A percentile compares a stretch with the other conserved stretches of the same genome.
phyloP scores from a whole-genome alignment of 192 early-diverging fungal species.

The Allomyces javanicus region DNA sequence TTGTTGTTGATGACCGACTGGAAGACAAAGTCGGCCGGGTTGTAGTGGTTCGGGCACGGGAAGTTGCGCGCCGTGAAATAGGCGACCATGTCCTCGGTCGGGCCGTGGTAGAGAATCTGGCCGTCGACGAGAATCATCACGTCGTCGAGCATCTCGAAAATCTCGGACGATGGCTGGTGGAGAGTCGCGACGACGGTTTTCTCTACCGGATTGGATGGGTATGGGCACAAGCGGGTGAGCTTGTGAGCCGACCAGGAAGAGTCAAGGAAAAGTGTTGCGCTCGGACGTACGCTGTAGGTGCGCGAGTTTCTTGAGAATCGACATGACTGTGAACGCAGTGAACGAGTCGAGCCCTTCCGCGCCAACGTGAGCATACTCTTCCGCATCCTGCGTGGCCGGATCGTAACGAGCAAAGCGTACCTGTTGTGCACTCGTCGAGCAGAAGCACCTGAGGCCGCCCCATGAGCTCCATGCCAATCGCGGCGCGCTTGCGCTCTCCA shows the following conservation, averaged over 20 bases:
- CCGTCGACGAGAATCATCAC: conserved; percentile 54
- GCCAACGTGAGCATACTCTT: too few relatives aligned
- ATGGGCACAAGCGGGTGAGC: too few relatives aligned
- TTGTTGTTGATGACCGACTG: conserved; percentile 39
- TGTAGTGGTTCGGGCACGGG: conserved; percentile 48
- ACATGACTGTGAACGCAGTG: too few relatives aligned
- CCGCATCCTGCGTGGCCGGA: too few relatives aligned
- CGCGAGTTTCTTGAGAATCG: too few relatives aligned
- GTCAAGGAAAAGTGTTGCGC: too few relatives aligned
- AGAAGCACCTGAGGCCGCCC: conserved; percentile 45
- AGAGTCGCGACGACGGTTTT: conserved; percentile 70
- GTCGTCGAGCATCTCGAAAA: conserved; percentile 66
- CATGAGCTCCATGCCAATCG: conserved; percentile 54
- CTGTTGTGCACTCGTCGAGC: conserved; percentile 24
- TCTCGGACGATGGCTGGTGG: conserved; percentile 70
- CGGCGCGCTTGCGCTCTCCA: conserved; percentile 51
- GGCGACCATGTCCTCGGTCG: conserved; percentile 13
- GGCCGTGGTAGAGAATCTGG: conserved; percentile 36
- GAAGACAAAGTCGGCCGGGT: conserved; percentile 52
- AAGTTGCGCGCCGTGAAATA: conserved; percentile 28
- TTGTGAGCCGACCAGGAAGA: too few relatives aligned
- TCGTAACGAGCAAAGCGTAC: too few relatives aligned
- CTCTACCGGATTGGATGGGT: not conserved
- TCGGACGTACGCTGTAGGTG: too few relatives aligned
- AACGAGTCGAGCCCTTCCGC: too few relatives aligned